These are phyloP conservation scores for Stagonosporopsis cucurbitacearum DNA, from an alignment of 2,329 filamentous ascomycete species.

Conservation along the genomic window DNA sequence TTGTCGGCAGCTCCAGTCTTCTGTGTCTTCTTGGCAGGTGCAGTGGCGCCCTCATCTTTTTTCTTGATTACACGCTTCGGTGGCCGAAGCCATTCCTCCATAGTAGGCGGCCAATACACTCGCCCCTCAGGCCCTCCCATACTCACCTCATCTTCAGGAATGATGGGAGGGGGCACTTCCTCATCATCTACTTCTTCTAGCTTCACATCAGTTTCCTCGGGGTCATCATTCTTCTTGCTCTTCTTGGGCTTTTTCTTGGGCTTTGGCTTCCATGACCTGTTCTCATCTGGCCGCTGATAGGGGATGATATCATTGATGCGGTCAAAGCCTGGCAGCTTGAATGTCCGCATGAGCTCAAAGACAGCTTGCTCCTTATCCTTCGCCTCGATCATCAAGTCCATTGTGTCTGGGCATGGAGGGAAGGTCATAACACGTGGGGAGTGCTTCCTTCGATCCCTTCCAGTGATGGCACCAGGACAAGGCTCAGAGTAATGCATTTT, in stretches of 20 bases:
- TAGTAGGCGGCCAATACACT: conserved; percentile 89
- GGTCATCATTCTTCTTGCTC: conserved; percentile 51
- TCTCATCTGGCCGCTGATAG: conserved; percentile 77
- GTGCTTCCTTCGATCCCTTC: conserved; percentile 81
- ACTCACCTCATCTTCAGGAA: conserved; percentile 73
- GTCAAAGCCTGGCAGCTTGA: conserved; percentile 81
- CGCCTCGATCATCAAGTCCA: conserved; percentile 99
- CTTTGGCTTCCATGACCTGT: conserved; percentile 55
- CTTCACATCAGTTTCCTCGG: conserved; percentile 48
- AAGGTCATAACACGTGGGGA: conserved; percentile 78
- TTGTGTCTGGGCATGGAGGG: conserved; percentile 79
- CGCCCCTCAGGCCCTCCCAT: conserved; percentile 85
- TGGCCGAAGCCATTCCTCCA: conserved; percentile 88
- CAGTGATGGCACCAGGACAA: conserved; percentile 75
- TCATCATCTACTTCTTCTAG: conserved; percentile 51
- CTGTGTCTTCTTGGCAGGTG: conserved; percentile 42
- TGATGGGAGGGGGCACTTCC: conserved; percentile 45
- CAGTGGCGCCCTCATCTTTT: conserved; percentile 52
- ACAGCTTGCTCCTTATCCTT: conserved; percentile 98
- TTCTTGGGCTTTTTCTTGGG: conserved; percentile 56
- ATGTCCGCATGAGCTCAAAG: conserved; percentile 89
- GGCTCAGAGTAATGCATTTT: conserved; percentile 98
- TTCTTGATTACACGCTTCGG: conserved; percentile 73
- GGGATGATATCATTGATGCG: conserved; percentile 79
- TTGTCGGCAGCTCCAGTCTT: conserved; percentile 33